Percentiles rank a stretch among this genome's conserved stretches.
Evolutionary conservation across 1,139 yeast species (phyloP).

Genomic region (Keqinozyma sinolaborantium): DNA sequence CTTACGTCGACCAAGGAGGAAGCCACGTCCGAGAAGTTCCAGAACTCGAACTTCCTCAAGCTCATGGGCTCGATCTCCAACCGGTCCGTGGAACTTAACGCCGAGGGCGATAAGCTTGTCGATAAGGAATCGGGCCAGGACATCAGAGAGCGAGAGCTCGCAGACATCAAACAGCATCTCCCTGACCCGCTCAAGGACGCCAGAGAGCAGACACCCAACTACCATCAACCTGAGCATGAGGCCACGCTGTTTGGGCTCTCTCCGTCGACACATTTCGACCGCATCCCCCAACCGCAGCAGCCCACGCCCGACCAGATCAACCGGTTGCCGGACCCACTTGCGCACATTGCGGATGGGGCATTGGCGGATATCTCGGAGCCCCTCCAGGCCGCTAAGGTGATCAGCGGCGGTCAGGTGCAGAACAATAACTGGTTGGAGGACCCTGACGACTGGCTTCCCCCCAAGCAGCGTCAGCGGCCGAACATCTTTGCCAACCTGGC

Average conservation of each 20-base stretch:
- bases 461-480: not conserved
- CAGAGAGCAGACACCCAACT: constrained; percentile 2
- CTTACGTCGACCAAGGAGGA: constrained; percentile 13
- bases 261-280: constrained; percentile 1
- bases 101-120: constrained; percentile 38
- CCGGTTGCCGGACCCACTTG: constrained; percentile 44
- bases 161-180: not conserved
- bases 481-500: constrained; percentile 21
- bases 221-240: constrained; percentile 6
- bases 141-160: constrained; percentile 16
- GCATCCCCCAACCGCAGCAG: constrained; percentile 9
- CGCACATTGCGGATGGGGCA: constrained; percentile 41
- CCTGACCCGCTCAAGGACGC: not conserved
- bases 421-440: constrained; percentile 36
- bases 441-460: not conserved
- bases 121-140: constrained; percentile 23
- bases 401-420: constrained; percentile 42
- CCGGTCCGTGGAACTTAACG: constrained; percentile 30
- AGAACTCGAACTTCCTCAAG: constrained; percentile 37
- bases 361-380: constrained; percentile 27
- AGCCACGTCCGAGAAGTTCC: constrained; percentile 30
- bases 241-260: constrained; percentile 4
- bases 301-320: constrained; percentile 10
- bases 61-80: constrained; percentile 38
- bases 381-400: constrained; percentile 38